Percentiles rank a stretch among this genome's conserved stretches.
phyloP scores from a whole-genome alignment of 1,284 basidiomycete species.

The Cryptococcus sp. region DNA sequence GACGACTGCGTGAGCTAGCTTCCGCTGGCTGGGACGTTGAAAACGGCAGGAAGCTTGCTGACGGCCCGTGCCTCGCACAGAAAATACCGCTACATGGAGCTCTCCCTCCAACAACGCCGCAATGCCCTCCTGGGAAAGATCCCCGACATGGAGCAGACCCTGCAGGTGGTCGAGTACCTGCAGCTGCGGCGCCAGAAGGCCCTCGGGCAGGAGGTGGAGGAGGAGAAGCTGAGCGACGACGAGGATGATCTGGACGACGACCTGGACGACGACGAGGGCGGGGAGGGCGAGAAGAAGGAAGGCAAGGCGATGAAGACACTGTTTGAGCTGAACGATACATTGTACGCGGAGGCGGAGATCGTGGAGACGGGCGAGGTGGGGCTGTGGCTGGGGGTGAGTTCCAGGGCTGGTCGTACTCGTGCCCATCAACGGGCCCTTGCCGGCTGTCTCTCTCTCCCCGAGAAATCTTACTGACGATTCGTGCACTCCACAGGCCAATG shows the following conservation, averaged over 20 bases:
- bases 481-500: conserved; percentile 66
- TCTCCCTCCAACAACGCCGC: conserved; percentile 74
- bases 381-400: conserved; percentile 92
- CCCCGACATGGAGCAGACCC: conserved; percentile 90
- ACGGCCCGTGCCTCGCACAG: conserved; percentile 54
- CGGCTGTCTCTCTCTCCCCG: no score
- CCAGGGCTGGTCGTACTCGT: no score
- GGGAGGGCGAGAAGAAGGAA: conserved; percentile 32
- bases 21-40: no score
- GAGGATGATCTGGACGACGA: conserved; percentile 44
- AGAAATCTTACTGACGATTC: background rate
- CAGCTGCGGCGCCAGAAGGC: conserved; percentile 63
- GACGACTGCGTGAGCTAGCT: conserved; percentile 69
- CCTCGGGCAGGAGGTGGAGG: conserved; percentile 27
- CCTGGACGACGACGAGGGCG: conserved; percentile 55
- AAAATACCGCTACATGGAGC: conserved; percentile 98
- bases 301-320: conserved; percentile 75
- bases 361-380: conserved; percentile 85
- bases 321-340: conserved; percentile 93
- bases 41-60: background rate
- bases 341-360: conserved; percentile 86
- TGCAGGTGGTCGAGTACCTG: conserved; percentile 83
- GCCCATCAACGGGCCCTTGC: no score
- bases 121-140: conserved; percentile 87
- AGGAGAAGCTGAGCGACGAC: conserved; percentile 47